Base-by-base conservation (phyloP, 108 stramenopile species). In the Nannochloropsis salina region DNA sequence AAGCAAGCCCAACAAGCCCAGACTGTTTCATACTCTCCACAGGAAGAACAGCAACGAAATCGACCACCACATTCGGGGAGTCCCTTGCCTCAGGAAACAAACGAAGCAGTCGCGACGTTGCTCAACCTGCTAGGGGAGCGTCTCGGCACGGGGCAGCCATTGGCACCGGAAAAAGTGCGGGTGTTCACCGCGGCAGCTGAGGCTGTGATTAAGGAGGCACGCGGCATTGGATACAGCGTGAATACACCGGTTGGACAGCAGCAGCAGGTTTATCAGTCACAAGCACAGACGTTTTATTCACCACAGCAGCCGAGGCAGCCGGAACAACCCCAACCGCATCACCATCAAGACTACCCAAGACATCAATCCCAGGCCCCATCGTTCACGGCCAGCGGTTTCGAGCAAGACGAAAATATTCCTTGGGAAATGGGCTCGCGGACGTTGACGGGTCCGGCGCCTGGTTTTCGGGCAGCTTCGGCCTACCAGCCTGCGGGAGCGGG, bases 91-190 rank as follows among this genome's bases (percentile, higher is more conserved):
- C 6, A 2, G 4, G 61, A 74, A n/a, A 74, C 61, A 15, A 74
- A 74, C 61, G 61, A 74, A n/a, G 61, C 61, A 15, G 61, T 74
- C 61, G 61, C 61, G n/a, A 74, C 61, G 20, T 74, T 74, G n/a
- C 61, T 74, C 5, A n/a, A 15, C n/a, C n/a, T 74, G 61, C 61
- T 74, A n/a, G 61, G 61, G 15, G 61, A 74, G 61, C 61, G 61
- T 6, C 61, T 74, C 20, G 61, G 61, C 2, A n/a, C 61, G 3
- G 61, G 61, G 20, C 61, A 74, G 61, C 61, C 61, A n/a, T n/a
- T 74, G 61, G 61, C 6, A 15, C 61, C 61, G 61, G 61, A 74
- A 74, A 74, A 74, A 74, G 61, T 74, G 61, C 61, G 61, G 61
- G 61, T 74, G 6, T 74, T 74, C 6, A 74, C 61, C 8, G 20